Evolutionary conservation across 2,329 filamentous ascomycete genomes (phyloP).

Genomic region (Sporothrix phasma): DNA sequence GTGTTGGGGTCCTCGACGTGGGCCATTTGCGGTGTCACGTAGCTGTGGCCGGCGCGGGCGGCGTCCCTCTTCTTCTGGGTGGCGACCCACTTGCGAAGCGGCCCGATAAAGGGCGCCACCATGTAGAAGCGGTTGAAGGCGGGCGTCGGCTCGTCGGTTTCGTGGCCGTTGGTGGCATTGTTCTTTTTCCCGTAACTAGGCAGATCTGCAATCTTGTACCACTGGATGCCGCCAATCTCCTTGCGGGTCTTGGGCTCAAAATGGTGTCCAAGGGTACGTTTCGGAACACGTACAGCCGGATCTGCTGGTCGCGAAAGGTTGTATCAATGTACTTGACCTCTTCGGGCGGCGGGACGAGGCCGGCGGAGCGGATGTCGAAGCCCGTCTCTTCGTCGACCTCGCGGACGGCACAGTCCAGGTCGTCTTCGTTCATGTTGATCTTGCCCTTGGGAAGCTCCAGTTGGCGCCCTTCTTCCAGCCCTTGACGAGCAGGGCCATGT

Average conservation of each 20-base stretch:
- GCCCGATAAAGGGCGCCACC: constrained; percentile 85
- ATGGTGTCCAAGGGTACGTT: constrained; percentile 76
- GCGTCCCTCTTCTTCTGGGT: constrained; percentile 67
- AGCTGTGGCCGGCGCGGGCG: constrained; percentile 32
- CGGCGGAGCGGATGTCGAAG: constrained; percentile 66
- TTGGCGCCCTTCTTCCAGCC: constrained; percentile 95
- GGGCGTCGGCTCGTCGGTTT: constrained; percentile 46
- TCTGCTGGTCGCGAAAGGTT: constrained; percentile 84
- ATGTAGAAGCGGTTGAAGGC: constrained; percentile 90
- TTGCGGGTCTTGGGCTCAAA: constrained; percentile 90
- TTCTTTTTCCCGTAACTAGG: constrained; percentile 63
- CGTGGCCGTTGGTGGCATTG: constrained; percentile 40
- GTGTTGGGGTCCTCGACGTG: constrained; percentile 47
- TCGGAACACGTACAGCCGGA: constrained; percentile 85
- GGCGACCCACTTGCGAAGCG: constrained; percentile 83
- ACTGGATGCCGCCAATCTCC: constrained; percentile 94
- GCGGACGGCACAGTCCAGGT: constrained; percentile 84
- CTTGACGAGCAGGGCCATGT: constrained; percentile 84
- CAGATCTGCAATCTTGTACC: constrained; percentile 84
- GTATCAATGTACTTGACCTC: constrained; percentile 78
- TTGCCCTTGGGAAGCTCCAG: constrained; percentile 95
- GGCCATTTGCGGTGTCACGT: constrained; percentile 31
- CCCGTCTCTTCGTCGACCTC: constrained; percentile 97
- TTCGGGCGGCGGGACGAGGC: constrained; percentile 61
- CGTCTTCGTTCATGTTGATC: constrained; percentile 94